Evolutionary conservation across 192 early-diverging fungal species (phyloP), one percentile per base, ranked within the genome.

Genomic region (Linnemannia elongata): DNA sequence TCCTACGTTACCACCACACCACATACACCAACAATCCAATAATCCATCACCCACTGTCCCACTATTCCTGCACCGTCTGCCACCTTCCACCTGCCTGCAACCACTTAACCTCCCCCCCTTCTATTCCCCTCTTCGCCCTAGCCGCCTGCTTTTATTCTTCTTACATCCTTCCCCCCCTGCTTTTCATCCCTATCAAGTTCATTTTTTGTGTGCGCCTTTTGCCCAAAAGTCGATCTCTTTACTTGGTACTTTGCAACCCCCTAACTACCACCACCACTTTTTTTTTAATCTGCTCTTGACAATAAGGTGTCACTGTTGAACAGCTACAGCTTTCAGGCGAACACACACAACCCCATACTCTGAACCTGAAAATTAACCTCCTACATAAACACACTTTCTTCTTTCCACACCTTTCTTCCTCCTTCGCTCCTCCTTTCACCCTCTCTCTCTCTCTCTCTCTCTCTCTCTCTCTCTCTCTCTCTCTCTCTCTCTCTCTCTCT

Each of bases 371-470:
- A 66, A 17, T 30, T 66, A 30, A 66, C 60, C 30, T 66, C 60
- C 60, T 66, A 33, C 60, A 66, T 30, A 66, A 60, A 60, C 22
- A 60, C 60, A 3, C 60, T 66, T 66, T 66, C 60, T 63, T 63
- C 27, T 10, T 20, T 55, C 6, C 20, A 22, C 54, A 22, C 22
- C 18, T 22, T 49, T 49, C 22, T 20, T 55, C 24, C 15, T 55
- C 54, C 54, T 22, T 55, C 54, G 27, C 55, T 63, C 22, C 33
- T 63, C 27, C 27, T 33, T 7, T 30, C 60, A 12, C 60, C 12
- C 33, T n/a, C 35, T 13, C 45, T 17, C 6, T 20, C 45, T 38
- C 15, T 6, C 33, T 33, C 33, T n/a, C 12, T 70, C 39, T 27
- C 30, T 30, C 12, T 41, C 18, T 27, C 52, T 24, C 49, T 12